A percentile compares a stretch with the other conserved stretches of the same genome.
Evolutionary conservation across 1,139 yeast genomes (phyloP).

Genomic region (Protomyces arabidopsidicola): DNA sequence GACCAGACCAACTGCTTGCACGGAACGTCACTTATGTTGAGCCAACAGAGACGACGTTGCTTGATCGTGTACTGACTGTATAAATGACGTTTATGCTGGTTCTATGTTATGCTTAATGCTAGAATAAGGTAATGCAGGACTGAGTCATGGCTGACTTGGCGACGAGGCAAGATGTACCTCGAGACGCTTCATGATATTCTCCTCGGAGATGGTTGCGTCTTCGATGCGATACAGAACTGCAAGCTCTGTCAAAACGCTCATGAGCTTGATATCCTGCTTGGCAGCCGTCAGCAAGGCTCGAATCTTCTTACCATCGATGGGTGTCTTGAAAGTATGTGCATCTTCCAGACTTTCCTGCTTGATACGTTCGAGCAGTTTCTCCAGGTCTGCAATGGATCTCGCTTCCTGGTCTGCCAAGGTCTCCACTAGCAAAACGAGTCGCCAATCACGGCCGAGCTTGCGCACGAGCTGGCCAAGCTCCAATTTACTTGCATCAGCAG

Average conservation of each 20-base stretch:
- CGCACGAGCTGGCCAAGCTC: constrained; percentile 13
- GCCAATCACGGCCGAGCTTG: constrained; percentile 9
- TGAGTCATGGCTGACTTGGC: not conserved
- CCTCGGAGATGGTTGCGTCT: constrained; percentile 5
- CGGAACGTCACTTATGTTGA: not conserved
- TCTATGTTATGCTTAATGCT: not conserved
- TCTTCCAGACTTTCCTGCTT: not conserved
- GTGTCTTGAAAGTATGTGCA: constrained; percentile 3
- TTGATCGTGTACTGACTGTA: not conserved
- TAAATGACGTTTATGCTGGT: not conserved
- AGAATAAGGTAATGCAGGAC: no score
- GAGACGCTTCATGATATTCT: constrained; percentile 1
- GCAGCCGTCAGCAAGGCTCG: constrained; percentile 1
- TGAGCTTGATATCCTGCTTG: constrained; percentile 13
- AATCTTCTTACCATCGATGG: constrained; percentile 21
- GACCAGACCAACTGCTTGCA: not conserved
- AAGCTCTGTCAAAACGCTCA: constrained; percentile 17
- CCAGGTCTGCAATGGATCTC: not conserved
- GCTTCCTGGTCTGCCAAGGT: not conserved
- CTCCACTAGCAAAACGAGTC: constrained; percentile 1
- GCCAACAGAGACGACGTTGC: not conserved
- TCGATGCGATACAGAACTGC: constrained; percentile 8
- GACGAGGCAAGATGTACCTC: not conserved
- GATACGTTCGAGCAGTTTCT: constrained; percentile 3
- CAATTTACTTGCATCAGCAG: not conserved